Evolutionary conservation across 1,139 yeast genomes (phyloP).

Genomic region (Trichomonascaceae sp.): DNA sequence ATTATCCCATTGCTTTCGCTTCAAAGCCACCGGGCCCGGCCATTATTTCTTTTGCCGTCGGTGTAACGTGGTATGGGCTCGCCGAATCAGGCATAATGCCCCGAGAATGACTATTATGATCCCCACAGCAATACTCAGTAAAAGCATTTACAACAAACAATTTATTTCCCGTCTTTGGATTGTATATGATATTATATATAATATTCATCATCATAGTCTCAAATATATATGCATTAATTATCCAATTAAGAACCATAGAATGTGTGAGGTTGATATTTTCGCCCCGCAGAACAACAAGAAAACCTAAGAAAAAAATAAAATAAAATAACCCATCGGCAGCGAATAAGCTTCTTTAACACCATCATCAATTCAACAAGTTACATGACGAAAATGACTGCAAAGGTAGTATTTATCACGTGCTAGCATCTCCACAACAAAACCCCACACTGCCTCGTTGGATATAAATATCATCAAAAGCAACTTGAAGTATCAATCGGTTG

Average conservation of each 20-base stretch:
- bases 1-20: too few relatives aligned
- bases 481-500: not conserved
- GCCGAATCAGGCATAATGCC: not conserved
- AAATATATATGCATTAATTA: not conserved
- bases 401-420: not conserved
- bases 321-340: conserved; percentile 1
- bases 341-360: not conserved
- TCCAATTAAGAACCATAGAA: not conserved
- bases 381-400: not conserved
- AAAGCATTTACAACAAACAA: not conserved
- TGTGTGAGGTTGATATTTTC: too few relatives aligned
- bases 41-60: not conserved
- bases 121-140: not conserved
- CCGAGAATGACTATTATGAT: not conserved
- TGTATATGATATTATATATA: too few relatives aligned
- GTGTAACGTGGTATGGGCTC: not conserved
- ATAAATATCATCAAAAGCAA: too few relatives aligned
- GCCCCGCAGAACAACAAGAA: not conserved
- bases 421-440: not conserved
- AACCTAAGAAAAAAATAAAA: not conserved
- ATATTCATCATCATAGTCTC: not conserved
- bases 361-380: not conserved
- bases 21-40: too few relatives aligned
- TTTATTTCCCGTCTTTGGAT: not conserved
- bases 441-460: not conserved